phyloP scores from a whole-genome alignment of 345 rosid genomes.

The Rhodomyrtus tomentosa region DNA sequence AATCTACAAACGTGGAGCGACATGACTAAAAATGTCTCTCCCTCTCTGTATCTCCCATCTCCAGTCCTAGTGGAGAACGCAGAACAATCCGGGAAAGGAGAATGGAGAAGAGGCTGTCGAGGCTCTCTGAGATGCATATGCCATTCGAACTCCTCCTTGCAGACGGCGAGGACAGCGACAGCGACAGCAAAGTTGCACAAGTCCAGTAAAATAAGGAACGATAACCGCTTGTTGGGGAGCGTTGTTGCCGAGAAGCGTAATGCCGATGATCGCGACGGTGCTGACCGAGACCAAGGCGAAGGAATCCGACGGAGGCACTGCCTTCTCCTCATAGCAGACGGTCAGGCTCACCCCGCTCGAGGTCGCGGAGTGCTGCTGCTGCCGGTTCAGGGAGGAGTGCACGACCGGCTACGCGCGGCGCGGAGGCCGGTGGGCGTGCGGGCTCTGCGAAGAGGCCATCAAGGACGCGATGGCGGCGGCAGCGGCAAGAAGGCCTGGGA shows the following conservation, averaged over 20 bases:
- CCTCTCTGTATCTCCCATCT: background rate
- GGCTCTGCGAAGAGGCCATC: constrained; percentile 8
- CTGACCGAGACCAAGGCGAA: background rate
- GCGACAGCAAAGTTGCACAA: background rate
- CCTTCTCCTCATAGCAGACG: background rate
- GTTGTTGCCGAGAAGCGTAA: background rate
- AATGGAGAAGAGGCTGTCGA: background rate
- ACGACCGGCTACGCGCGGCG: background rate
- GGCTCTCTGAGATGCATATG: background rate
- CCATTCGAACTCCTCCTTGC: background rate
- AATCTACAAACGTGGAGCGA: no score
- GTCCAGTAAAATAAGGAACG: background rate
- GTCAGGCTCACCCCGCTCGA: background rate
- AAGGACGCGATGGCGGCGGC: background rate
- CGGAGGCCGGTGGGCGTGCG: constrained; percentile 1
- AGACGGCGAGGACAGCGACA: background rate
- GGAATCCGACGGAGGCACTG: background rate
- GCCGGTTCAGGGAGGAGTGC: constrained; percentile 6
- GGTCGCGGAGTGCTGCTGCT: background rate
- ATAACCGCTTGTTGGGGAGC: background rate
- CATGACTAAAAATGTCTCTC: no score
- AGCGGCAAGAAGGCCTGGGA: background rate
- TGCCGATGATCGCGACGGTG: background rate
- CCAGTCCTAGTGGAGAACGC: background rate
- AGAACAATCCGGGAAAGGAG: background rate